Percentiles rank a stretch among this genome's conserved stretches.
phyloP scores from a whole-genome alignment of 169 alveolate species.

The Plasmodium sp. region DNA sequence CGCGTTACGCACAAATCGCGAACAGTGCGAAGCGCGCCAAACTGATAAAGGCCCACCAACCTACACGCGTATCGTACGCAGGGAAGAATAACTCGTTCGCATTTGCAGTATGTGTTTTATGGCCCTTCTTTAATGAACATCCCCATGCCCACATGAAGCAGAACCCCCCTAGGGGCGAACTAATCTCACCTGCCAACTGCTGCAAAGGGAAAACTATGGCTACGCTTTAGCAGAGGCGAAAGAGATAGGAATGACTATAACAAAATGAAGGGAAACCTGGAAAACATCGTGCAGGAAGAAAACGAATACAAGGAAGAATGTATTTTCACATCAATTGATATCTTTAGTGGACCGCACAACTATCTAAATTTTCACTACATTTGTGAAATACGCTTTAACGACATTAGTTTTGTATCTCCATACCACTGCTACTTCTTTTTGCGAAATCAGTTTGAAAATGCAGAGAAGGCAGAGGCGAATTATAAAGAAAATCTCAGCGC shows the following conservation, averaged over 20 bases:
- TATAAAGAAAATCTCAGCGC: slow-evolving; percentile 1
- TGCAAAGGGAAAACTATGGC: slow-evolving; percentile 8
- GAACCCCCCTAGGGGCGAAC: not conserved
- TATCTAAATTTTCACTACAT: slow-evolving; percentile 55
- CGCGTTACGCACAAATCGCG: not conserved
- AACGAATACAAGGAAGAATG: slow-evolving; percentile 75
- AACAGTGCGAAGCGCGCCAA: not conserved
- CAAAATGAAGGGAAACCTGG: slow-evolving; percentile 24
- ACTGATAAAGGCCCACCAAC: not conserved
- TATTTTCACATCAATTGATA: slow-evolving; percentile 73
- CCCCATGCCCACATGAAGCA: not conserved
- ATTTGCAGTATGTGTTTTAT: not conserved
- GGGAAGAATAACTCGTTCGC: not conserved
- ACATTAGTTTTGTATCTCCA: slow-evolving; percentile 63
- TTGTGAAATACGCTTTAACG: slow-evolving; percentile 67
- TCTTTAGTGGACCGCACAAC: slow-evolving; percentile 57
- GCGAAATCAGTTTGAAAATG: slow-evolving; percentile 41
- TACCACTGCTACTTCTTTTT: slow-evolving; percentile 71
- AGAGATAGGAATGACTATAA: not conserved
- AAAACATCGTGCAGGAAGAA: not conserved
- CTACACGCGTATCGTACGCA: not conserved
- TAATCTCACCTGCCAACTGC: not conserved
- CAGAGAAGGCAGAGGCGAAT: slow-evolving; percentile 9
- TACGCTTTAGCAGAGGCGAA: not conserved
- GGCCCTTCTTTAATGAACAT: not conserved